Base-by-base conservation (phyloP, 2,329 filamentous ascomycete genomes). In the Ophiosphaerella korrae region DNA sequence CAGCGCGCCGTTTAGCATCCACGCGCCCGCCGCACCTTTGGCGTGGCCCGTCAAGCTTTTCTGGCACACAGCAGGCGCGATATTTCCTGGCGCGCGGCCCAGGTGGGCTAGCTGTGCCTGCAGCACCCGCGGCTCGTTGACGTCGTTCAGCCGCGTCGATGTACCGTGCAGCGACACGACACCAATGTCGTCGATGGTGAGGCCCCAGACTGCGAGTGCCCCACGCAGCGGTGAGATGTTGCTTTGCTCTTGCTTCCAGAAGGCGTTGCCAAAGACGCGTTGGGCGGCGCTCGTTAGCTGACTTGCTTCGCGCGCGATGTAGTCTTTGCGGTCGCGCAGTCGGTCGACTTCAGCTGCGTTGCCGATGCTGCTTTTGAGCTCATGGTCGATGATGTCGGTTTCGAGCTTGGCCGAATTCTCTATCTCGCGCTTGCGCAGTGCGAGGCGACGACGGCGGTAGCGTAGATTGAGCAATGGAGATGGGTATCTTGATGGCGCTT, bases 161-260 rank as follows among this genome's bases (percentile, higher is more conserved):
- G 94, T 99, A 68, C 94, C 94, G 80, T 99, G 94, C 90, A 97
- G 97, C 12, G 93, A 97, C 13, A 93, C 93, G 57, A 99, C 92
- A 63, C 83, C 89, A 31, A 99, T 85, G 68, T 99, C 94, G 70
- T 99, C 94, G 60, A 99, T 90, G 7, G 94, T 97, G 48, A 99
- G 88, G 72, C 93, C 93, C 94, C 94, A 99, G 8, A 93, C 97
- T 40, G 94, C 94, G 57, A 99, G 85, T 52, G 94, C 92, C 77
- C 94, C 94, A 73, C 94, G 92, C 37, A 99, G 86, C 70, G 94
- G 94, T 70, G 94, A 92, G 70, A 99, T 99, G 68, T 86, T 88
- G 37, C 90, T 29, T 29, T 29, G 81, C 73, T 99, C 93, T 70
- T 90, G 88, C 83, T 94, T 97, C 94, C 95, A 99, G 85, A 99